These are phyloP conservation scores for Coprinopsis strossmayeri DNA, from an alignment of 768 basidiomycete genomes.

Conservation along the genomic window DNA sequence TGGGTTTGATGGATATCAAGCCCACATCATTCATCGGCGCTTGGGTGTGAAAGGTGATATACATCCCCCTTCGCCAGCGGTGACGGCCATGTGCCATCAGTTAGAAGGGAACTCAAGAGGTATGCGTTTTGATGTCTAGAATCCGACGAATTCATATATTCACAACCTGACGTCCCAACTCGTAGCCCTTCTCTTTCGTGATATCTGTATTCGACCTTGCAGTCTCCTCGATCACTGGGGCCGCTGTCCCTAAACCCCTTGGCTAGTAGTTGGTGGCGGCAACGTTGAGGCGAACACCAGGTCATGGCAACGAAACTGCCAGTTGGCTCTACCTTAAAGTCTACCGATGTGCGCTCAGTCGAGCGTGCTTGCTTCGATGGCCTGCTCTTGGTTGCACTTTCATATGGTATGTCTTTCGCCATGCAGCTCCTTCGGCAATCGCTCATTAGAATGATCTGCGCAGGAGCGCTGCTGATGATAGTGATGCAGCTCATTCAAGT, in stretches of 20 bases:
- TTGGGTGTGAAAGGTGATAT: not conserved
- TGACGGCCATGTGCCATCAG: not conserved
- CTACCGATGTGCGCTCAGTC: not conserved
- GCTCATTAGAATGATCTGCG: not conserved
- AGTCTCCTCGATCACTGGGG: not conserved
- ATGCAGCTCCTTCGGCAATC: not conserved
- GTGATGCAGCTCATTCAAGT: conserved; percentile 30
- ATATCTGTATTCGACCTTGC: not conserved
- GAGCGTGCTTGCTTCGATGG: conserved; percentile 29
- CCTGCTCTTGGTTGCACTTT: conserved; percentile 23
- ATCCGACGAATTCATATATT: too few relatives aligned
- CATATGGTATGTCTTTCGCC: conserved; percentile 24
- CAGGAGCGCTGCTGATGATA: conserved; percentile 35
- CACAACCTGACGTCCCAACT: too few relatives aligned
- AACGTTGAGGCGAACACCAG: not conserved
- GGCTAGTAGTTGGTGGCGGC: not conserved
- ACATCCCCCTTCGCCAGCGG: not conserved
- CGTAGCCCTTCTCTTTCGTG: not conserved
- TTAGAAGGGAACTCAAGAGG: too few relatives aligned
- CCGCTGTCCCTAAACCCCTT: not conserved
- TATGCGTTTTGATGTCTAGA: too few relatives aligned
- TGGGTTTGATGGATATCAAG: not conserved
- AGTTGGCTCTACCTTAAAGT: not conserved
- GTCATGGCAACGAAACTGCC: not conserved
- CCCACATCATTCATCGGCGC: not conserved